These are phyloP conservation scores for Suillus subluteus DNA, from an alignment of 768 basidiomycete genomes.

Conservation along the genomic window DNA sequence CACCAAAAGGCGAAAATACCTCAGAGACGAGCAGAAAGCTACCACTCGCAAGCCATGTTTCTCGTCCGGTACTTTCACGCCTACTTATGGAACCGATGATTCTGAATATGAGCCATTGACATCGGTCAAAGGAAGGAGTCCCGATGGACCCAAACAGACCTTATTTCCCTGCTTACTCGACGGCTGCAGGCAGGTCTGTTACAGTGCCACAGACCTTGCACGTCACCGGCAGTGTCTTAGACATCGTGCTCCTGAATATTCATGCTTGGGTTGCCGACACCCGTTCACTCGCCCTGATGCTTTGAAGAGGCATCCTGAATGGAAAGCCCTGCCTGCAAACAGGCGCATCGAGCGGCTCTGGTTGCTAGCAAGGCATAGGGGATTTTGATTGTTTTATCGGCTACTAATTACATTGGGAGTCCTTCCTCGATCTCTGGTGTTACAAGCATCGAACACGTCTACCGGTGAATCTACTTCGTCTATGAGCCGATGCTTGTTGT, in stretches of 20 bases:
- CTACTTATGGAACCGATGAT: too few relatives aligned
- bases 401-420: neutral
- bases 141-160: slow-evolving; percentile 16
- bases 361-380: neutral
- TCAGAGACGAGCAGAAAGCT: neutral
- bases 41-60: slow-evolving; percentile 2
- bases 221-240: slow-evolving; percentile 35
- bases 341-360: slow-evolving; percentile 22
- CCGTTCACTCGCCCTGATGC: slow-evolving; percentile 35
- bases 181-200: slow-evolving; percentile 32
- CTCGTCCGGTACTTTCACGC: neutral
- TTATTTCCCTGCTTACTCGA: slow-evolving; percentile 27
- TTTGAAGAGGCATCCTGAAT: slow-evolving; percentile 37
- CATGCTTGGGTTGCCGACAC: slow-evolving; percentile 30
- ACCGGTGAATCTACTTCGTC: neutral
- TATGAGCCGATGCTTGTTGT: neutral
- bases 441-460: neutral
- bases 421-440: neutral
- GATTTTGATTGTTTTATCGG: neutral
- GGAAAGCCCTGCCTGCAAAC: slow-evolving; percentile 32
- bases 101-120: neutral
- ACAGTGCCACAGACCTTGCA: slow-evolving; percentile 31
- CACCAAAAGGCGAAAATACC: slow-evolving; percentile 9
- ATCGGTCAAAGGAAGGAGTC: neutral
- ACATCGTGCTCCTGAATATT: slow-evolving; percentile 25